phyloP scores from a whole-genome alignment of 495 filamentous ascomycete genomes.

The Hypoxylon subgilvum region DNA sequence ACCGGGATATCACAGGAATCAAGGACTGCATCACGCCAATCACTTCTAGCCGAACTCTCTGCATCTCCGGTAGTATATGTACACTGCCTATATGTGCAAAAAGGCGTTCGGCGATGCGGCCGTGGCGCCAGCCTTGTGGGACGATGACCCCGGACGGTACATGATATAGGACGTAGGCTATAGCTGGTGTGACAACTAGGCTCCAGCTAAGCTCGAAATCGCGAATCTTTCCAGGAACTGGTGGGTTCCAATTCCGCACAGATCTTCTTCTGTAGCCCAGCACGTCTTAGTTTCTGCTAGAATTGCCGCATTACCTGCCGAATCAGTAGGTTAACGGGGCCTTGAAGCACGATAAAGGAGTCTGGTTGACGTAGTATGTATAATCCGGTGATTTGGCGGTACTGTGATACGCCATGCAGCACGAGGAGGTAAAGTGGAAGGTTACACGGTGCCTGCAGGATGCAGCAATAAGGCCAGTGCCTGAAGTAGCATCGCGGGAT shows the following conservation, averaged over 20 bases:
- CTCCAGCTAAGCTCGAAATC: slow-evolving; percentile 31
- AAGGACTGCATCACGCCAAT: slow-evolving; percentile 19
- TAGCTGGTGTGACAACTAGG: slow-evolving; percentile 27
- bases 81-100: background rate
- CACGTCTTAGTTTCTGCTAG: slow-evolving; percentile 16
- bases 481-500: slow-evolving; percentile 24
- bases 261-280: background rate
- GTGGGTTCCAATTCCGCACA: no score
- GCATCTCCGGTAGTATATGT: background rate
- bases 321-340: slow-evolving; percentile 21
- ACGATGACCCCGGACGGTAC: slow-evolving; percentile 14
- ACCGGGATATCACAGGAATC: slow-evolving; percentile 18
- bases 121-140: slow-evolving; percentile 30
- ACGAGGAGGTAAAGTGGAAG: no score
- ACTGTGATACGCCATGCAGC: slow-evolving; percentile 5
- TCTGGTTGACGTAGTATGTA: slow-evolving; percentile 15
- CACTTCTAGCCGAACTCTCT: background rate
- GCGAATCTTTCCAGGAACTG: slow-evolving; percentile 22
- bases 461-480: background rate
- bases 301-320: no score
- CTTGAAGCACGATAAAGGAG: slow-evolving; percentile 13
- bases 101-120: slow-evolving; percentile 19
- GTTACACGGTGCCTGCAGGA: background rate
- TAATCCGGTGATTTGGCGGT: slow-evolving; percentile 23
- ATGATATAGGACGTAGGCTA: background rate